Evolutionary conservation across 2,329 filamentous ascomycete species (phyloP).

Genomic region (Botrytis porri): DNA sequence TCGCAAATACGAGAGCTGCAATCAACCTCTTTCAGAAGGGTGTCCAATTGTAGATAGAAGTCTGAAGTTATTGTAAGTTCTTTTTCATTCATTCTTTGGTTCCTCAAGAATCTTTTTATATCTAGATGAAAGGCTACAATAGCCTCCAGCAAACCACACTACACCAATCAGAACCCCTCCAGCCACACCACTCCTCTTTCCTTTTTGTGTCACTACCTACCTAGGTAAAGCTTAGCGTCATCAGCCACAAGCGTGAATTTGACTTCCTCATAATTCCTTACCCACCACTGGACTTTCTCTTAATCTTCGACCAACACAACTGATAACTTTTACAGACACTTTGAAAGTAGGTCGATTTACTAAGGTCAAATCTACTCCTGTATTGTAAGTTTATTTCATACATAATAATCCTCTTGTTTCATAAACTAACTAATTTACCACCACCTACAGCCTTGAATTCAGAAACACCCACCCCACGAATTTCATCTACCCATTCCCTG

Average conservation of each 20-base stretch:
- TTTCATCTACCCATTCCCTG: conserved; percentile 2
- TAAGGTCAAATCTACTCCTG: background rate
- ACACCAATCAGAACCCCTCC: conserved; percentile 2
- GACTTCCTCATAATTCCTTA: conserved; percentile 1
- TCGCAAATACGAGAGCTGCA: background rate
- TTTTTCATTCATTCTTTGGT: background rate
- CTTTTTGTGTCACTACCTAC: background rate
- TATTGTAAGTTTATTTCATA: conserved; percentile 8
- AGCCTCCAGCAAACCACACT: background rate
- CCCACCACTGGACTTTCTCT: background rate
- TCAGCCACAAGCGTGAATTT: conserved; percentile 19
- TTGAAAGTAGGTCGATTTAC: background rate
- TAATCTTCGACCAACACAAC: background rate
- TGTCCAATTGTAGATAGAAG: background rate
- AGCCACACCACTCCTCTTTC: background rate
- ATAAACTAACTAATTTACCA: conserved; percentile 4
- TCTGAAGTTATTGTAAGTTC: background rate
- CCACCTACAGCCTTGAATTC: background rate
- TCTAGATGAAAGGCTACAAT: background rate
- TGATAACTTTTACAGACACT: background rate
- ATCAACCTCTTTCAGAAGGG: background rate
- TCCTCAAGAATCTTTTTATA: background rate
- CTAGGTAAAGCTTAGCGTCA: conserved; percentile 19
- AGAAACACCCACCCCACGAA: conserved; percentile 2
- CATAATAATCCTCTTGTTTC: background rate